These are phyloP conservation scores for Teunomyces lycoperdinae DNA, from an alignment of 805 yeast species.

Conservation along the genomic window DNA sequence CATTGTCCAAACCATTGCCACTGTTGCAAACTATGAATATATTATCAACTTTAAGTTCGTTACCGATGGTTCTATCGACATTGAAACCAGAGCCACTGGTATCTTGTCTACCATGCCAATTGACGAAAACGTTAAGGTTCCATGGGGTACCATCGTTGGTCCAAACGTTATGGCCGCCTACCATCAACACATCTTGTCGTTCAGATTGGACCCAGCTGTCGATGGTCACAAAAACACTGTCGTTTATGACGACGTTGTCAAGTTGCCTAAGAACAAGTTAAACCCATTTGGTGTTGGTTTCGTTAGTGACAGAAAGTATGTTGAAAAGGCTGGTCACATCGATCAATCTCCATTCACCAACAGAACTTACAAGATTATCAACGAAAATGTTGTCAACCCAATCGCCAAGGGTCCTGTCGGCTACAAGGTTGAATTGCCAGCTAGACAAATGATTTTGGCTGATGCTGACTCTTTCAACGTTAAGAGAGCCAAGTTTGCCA, in stretches of 20 bases:
- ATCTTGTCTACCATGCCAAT: conserved; percentile 82
- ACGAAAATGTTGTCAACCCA: conserved; percentile 69
- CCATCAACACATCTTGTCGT: conserved; percentile 78
- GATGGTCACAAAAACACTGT: conserved; percentile 80
- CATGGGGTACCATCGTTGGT: conserved; percentile 74
- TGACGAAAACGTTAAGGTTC: conserved; percentile 62
- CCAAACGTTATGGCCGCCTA: conserved; percentile 81
- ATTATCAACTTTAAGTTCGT: conserved; percentile 68
- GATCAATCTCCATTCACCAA: conserved; percentile 75
- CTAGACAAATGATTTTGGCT: conserved; percentile 73
- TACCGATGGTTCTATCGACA: conserved; percentile 74
- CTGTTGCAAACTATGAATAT: conserved; percentile 84
- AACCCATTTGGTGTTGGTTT: conserved; percentile 75
- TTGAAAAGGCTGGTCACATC: conserved; percentile 68
- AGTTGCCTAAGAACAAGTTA: conserved; percentile 51
- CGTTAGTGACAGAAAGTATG: conserved; percentile 55
- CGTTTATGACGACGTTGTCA: conserved; percentile 64
- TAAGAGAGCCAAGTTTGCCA: conserved; percentile 72
- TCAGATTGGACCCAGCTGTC: conserved; percentile 78
- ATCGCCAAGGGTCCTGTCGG: conserved; percentile 71
- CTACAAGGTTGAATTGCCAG: conserved; percentile 71
- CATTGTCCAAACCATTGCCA: conserved; percentile 75
- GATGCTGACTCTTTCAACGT: conserved; percentile 59
- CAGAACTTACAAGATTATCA: conserved; percentile 72
- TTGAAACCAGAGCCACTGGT: conserved; percentile 85